Conservation (phyloP, 257 asterid genomes). For the Solanum gracilifrons region DNA sequence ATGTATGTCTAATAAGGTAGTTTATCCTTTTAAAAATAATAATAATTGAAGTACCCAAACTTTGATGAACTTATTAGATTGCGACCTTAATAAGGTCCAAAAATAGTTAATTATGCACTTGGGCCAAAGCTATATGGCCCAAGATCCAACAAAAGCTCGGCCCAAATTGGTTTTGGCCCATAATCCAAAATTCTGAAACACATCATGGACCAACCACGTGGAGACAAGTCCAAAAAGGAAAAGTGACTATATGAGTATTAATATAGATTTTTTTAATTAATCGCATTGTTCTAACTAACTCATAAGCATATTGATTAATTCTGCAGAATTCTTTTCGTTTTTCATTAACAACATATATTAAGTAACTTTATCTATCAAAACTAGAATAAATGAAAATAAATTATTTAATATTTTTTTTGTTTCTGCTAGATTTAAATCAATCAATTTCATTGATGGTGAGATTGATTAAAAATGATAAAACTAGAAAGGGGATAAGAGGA, state of each 20-base stretch:
- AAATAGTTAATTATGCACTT: background rate
- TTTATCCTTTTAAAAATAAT: too few relatives aligned
- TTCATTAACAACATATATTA: accelerated
- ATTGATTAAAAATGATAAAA: background rate
- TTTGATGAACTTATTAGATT: background rate
- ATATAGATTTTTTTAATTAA: too few relatives aligned
- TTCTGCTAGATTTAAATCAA: too few relatives aligned
- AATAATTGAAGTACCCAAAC: background rate
- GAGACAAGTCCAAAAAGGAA: background rate
- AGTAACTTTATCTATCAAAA: too few relatives aligned
- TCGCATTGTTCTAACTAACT: too few relatives aligned
- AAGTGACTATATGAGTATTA: background rate
- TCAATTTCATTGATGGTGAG: background rate
- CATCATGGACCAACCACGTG: background rate
- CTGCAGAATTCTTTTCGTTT: accelerated
- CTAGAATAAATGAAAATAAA: accelerated
- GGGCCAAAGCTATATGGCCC: background rate
- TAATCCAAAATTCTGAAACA: background rate
- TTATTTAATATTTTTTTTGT: too few relatives aligned
- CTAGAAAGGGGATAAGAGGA: background rate
- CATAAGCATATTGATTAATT: too few relatives aligned
- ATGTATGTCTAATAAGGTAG: too few relatives aligned
- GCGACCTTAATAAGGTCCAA: background rate
- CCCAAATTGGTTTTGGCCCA: background rate
- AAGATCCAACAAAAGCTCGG: background rate